Base-by-base conservation (phyloP, 257 asterid species). In the Ehretia macrophylla region DNA sequence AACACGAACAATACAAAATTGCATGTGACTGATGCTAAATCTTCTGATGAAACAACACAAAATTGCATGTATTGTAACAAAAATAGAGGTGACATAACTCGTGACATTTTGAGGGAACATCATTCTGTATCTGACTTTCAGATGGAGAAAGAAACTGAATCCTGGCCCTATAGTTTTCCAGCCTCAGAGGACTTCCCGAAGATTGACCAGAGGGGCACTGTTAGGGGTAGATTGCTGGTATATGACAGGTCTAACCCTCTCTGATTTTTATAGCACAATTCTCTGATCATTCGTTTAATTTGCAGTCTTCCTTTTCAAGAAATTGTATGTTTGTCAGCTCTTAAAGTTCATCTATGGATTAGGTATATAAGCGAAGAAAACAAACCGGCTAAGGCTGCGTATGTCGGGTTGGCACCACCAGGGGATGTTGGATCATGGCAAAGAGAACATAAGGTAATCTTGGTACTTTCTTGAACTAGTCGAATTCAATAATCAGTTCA, bases 131-230 rank as follows among this genome's bases (percentile, higher is more conserved):
- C n/a, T n/a, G n/a, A n/a, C n/a, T n/a, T 42, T 22, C 61, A 75
- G 80, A 71, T 75, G 80, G 40, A 52, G 19, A 32, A 58, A 54
- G 80, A 75, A 70, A 60, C 59, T 45, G 27, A 66, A 48, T 57
- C 70, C 44, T 75, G 80, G 80, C 80, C 80, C 13, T 75, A 75
- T 27, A 56, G 49, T 32, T 75, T 75, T 59, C 74, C 77, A 51
- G 67, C 77, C 42, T 75, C 71, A 32, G 68, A 68, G 10, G 77
- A 70, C 12, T 75, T 62, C 50, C 77, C 74, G 4, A 70, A 55
- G 11, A 38, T 58, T 18, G 68, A 47, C 44, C 71, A 63, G 39
- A 70, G 80, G 51, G 74, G 80, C 37, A 10, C 51, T 37, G 77
- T 75, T 48, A 70, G 58, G 35, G 80, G 80, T 47, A 57, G 55